Percentiles rank a stretch among this genome's conserved stretches.
Evolutionary conservation across 2,329 filamentous ascomycete genomes (phyloP).

Genomic region (Paradendryphiella salina): DNA sequence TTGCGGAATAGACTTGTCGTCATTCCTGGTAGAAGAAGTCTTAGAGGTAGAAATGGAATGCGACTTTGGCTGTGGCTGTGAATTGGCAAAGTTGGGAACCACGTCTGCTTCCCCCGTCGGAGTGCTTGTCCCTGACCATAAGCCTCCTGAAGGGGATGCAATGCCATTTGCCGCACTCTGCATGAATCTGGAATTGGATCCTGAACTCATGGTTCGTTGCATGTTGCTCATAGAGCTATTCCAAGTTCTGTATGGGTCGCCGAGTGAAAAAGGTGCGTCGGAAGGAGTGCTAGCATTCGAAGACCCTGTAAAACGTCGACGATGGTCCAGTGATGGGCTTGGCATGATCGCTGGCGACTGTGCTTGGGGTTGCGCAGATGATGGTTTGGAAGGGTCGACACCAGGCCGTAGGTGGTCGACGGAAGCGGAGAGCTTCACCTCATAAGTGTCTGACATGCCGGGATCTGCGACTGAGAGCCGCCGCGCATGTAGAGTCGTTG

Average conservation of each 20-base stretch:
- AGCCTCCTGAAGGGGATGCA: slow-evolving; percentile 36
- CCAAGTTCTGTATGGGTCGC: slow-evolving; percentile 36
- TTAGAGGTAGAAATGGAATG: slow-evolving; percentile 12
- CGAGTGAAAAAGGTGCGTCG: slow-evolving; percentile 37
- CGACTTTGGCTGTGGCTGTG: slow-evolving; percentile 25
- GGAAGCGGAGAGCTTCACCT: slow-evolving; percentile 73
- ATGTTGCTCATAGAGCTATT: slow-evolving; percentile 49
- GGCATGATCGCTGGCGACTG: slow-evolving; percentile 38
- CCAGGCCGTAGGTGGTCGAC: slow-evolving; percentile 70
- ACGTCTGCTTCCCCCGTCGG: slow-evolving; percentile 34
- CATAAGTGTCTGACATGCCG: slow-evolving; percentile 64
- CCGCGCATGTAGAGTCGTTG: slow-evolving; percentile 32
- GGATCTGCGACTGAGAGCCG: slow-evolving; percentile 49
- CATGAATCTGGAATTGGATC: slow-evolving; percentile 30
- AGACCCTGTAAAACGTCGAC: slow-evolving; percentile 29
- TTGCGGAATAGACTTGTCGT: slow-evolving; percentile 9
- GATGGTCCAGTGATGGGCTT: slow-evolving; percentile 33
- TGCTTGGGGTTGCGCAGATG: slow-evolving; percentile 21
- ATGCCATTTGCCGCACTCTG: slow-evolving; percentile 24
- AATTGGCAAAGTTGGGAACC: slow-evolving; percentile 39
- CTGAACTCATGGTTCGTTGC: slow-evolving; percentile 44
- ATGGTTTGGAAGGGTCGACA: slow-evolving; percentile 45
- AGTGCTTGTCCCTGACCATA: slow-evolving; percentile 47
- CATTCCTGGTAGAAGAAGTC: not conserved
- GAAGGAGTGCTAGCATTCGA: slow-evolving; percentile 30